These are phyloP conservation scores for Cryptosporidium canis DNA, from an alignment of 169 alveolate species.

Conservation along the genomic window DNA sequence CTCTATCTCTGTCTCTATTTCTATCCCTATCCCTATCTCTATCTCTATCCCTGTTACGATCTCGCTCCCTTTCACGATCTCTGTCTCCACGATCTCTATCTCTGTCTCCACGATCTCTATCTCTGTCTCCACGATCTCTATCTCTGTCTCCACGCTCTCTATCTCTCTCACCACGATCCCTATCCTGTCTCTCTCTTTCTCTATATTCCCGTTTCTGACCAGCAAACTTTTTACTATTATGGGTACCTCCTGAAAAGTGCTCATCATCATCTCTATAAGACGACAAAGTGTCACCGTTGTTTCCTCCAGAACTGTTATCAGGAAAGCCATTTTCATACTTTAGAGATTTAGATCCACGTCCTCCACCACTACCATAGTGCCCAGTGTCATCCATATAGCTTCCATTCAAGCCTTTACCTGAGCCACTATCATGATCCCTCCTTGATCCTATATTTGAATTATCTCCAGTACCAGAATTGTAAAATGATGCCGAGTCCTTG, in stretches of 20 bases:
- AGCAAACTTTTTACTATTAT: not conserved
- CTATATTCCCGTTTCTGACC: constrained; percentile 8
- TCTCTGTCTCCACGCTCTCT: not conserved
- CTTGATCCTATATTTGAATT: not conserved
- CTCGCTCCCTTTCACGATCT: constrained; percentile 4
- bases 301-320: not conserved
- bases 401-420: not conserved
- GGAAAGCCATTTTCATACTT: not conserved
- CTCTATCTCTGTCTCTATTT: constrained; percentile 18
- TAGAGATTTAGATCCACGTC: constrained; percentile 10
- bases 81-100: not conserved
- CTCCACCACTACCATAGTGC: not conserved
- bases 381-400: not conserved
- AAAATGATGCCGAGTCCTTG: not conserved
- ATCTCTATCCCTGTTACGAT: constrained; percentile 34
- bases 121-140: not conserved
- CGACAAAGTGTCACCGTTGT: not conserved
- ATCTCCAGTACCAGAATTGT: not conserved
- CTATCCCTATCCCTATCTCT: constrained; percentile 57
- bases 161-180: not conserved
- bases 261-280: constrained; percentile 1
- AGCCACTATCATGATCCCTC: not conserved
- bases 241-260: not conserved
- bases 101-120: not conserved
- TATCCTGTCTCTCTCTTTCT: not conserved